Base-by-base conservation (phyloP, 352 stramenopile species). In the Phytophthora nicotianae region DNA sequence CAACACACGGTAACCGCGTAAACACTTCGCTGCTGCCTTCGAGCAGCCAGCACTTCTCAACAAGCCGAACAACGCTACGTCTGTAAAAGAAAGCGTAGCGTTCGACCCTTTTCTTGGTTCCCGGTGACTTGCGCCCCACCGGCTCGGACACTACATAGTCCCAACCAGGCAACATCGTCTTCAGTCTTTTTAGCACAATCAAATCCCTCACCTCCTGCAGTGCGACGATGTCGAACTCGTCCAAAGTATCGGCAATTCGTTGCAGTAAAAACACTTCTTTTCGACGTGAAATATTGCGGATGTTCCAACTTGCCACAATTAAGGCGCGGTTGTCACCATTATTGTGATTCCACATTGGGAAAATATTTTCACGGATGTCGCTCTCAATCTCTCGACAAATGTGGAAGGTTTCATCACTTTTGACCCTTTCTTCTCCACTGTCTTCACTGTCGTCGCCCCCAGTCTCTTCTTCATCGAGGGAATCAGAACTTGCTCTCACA, bases 251-350 rank as follows among this genome's bases (percentile, higher is more conserved):
- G 3, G 65, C 66, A 21, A 93, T 87, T n/a, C 74, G 72, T 17
- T 82, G 19, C 3, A 89, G 46, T 4, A 75, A 56, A 27, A 55
- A 50, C 10, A 65, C 60, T 5, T 83, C 69, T 33, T 81, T 78
- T n/a, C 52, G 61, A 21, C 69, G 74, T 3, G 81, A 90, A 56
- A 90, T 59, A 43, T 90, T 88, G 67, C 79, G 78, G n/a, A 93
- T 81, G 24, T 93, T 93, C 79, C 78, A 90, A 51, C 79, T 88
- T 0, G 76, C 83, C 6, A 90, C 53, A 32, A 91, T 58, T 17
- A 91, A 20, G 19, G 63, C 61, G 21, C 23, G 56, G 19, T 62
- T 53, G 11, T 27, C 21, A 43, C 40, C 11, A 10, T 42, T n/a
- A 47, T 11, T 26, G 9, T 40, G 16, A 9, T 29, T 51, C 35